phyloP scores from a whole-genome alignment of 495 filamentous ascomycete genomes.

The Tuber indicum region DNA sequence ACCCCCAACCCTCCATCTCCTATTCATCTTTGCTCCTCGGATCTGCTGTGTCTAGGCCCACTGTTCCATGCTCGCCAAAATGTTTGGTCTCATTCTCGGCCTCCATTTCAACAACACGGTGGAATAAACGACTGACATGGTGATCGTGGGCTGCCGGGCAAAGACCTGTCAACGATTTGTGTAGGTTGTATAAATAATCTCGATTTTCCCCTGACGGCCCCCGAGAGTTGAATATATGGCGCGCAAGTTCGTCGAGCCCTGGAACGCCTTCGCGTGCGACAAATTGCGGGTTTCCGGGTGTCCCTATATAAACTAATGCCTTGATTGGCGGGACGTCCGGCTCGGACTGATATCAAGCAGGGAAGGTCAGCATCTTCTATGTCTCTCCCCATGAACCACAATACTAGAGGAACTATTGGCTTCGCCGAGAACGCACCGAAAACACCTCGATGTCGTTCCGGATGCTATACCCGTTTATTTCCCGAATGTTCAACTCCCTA shows the following conservation, averaged over 20 bases:
- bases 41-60: constrained; percentile 46
- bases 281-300: constrained; percentile 91
- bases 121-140: constrained; percentile 53
- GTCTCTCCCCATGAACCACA: background rate
- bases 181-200: constrained; percentile 81
- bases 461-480: constrained; percentile 82
- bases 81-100: constrained; percentile 6
- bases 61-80: constrained; percentile 6
- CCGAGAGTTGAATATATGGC: constrained; percentile 66
- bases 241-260: constrained; percentile 59
- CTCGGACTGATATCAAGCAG: background rate
- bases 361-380: constrained; percentile 16
- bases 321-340: constrained; percentile 40
- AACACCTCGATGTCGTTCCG: constrained; percentile 27
- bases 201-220: constrained; percentile 87
- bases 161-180: constrained; percentile 66
- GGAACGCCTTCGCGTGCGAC: constrained; percentile 67
- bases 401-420: background rate
- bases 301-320: constrained; percentile 86
- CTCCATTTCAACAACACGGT: constrained; percentile 8
- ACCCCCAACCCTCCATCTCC: constrained; percentile 48
- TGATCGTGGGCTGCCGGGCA: constrained; percentile 73
- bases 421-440: background rate
- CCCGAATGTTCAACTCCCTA: constrained; percentile 82
- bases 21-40: constrained; percentile 53